Base-by-base conservation (phyloP, 2,329 filamentous ascomycete species). In the Trichoderma brevicompactum region DNA sequence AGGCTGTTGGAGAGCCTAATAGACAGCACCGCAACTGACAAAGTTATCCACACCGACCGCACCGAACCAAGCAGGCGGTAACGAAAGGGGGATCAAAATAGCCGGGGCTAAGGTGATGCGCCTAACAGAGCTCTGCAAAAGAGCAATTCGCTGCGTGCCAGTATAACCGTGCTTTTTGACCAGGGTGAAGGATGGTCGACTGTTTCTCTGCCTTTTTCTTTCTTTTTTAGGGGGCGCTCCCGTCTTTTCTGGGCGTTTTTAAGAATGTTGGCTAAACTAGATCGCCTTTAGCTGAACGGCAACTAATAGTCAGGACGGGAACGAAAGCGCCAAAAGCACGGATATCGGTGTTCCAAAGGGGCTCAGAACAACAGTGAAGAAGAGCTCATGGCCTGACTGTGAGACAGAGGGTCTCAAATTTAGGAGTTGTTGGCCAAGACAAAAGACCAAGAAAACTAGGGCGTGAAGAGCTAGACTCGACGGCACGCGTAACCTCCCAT, bases 31-130 rank as follows among this genome's bases (percentile, higher is more conserved):
- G 34, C 43, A 23, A 49, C 55, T 23, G 34, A 40, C 44, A 17
- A 46, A 34, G 15, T 6, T 34, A 38, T 19, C 59, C 49, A 46
- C 59, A 54, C 59, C 41, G 23, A 43, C 49, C 54, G 32, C 40
- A 54, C 48, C 49, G 32, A 63, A 60, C 64, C 64, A 61, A 65
- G 44, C 56, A 61, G 50, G 64, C 50, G 64, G 64, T 65, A 65
- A 61, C 64, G 50, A 44, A 52, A 56, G 19, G 48, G 43, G 40
- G 38, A 54, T 13, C 44, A 44, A 12, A 58, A 40, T 17, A 55
- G 41, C 49, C 38, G 41, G 49, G 49, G 23, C 36, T 53, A 41
- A 48, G 40, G 48, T 55, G 64, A 34, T 49, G 34, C 32, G 49
- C n/a, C 34, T 40, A 34, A 34, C 41, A 46, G 32, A 48, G 41